Conservation (phyloP, 345 rosid genomes). For the Boechera stricta region DNA sequence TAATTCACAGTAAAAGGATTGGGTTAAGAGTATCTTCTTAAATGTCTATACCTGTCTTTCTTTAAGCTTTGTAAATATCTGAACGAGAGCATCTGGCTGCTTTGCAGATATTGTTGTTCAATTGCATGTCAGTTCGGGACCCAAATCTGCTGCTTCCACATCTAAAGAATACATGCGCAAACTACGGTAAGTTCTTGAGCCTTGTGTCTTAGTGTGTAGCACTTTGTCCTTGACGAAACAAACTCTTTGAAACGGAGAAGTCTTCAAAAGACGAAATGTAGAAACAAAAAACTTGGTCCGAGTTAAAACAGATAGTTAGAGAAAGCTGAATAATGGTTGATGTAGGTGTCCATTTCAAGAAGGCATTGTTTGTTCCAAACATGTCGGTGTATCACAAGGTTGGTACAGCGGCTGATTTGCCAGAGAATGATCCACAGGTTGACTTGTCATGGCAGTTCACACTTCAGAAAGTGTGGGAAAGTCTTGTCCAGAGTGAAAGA, state of each 20-base stretch:
- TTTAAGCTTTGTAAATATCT: slow-evolving; percentile 12
- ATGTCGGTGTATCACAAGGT: slow-evolving; percentile 84
- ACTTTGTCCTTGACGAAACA: not conserved
- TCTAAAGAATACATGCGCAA: slow-evolving; percentile 59
- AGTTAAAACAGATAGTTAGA: not conserved
- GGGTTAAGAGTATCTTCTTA: not conserved
- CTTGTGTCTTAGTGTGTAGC: not conserved
- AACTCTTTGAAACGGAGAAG: too few relatives aligned
- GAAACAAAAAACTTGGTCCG: not conserved
- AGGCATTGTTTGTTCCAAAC: slow-evolving; percentile 96
- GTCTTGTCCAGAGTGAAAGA: slow-evolving; percentile 60
- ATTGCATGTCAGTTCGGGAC: slow-evolving; percentile 72
- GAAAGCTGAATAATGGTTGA: slow-evolving; percentile 29
- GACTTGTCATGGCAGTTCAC: slow-evolving; percentile 92
- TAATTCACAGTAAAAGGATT: slow-evolving; percentile 10
- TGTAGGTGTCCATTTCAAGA: slow-evolving; percentile 83
- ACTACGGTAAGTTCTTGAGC: slow-evolving; percentile 53
- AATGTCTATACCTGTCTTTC: not conserved
- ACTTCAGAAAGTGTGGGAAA: slow-evolving; percentile 91
- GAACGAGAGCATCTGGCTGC: slow-evolving; percentile 18
- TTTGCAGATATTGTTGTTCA: slow-evolving; percentile 85
- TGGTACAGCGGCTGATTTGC: slow-evolving; percentile 58
- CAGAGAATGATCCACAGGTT: slow-evolving; percentile 63
- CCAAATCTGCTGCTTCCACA: slow-evolving; percentile 75
- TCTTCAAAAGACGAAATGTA: slow-evolving; percentile 4